These are phyloP conservation scores for Metschnikowia picachoensis DNA, from an alignment of 805 yeast species.

Conservation along the genomic window DNA sequence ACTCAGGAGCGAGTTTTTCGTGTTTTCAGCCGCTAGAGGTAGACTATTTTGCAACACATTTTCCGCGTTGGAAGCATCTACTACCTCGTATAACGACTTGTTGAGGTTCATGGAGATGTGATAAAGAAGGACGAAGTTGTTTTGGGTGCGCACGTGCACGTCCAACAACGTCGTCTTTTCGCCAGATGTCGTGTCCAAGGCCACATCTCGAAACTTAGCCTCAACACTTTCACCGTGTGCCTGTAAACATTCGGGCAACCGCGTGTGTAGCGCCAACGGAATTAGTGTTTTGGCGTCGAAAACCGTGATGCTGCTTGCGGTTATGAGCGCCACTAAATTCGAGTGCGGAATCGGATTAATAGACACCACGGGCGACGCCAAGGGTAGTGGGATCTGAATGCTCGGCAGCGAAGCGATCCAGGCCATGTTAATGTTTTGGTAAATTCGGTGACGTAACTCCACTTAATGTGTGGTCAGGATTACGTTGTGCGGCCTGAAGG, in stretches of 20 bases:
- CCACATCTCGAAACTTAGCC: slow-evolving; percentile 27
- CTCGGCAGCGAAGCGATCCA: slow-evolving; percentile 34
- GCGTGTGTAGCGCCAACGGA: slow-evolving; percentile 15
- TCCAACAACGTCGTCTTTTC: slow-evolving; percentile 18
- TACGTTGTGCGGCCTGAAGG: too few species aligned
- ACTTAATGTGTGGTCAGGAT: too few species aligned
- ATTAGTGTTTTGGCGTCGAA: slow-evolving; percentile 13
- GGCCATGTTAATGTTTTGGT: slow-evolving; percentile 22
- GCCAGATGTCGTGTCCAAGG: slow-evolving; percentile 33
- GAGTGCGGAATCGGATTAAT: slow-evolving; percentile 15
- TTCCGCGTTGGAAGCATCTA: slow-evolving; percentile 21
- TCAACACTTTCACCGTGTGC: slow-evolving; percentile 10
- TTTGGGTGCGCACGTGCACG: slow-evolving; percentile 14
- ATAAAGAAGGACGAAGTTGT: slow-evolving; percentile 13
- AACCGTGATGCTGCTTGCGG: slow-evolving; percentile 8
- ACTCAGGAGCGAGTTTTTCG: slow-evolving; percentile 25
- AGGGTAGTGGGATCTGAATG: slow-evolving; percentile 26
- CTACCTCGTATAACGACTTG: slow-evolving; percentile 32
- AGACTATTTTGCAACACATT: slow-evolving; percentile 32
- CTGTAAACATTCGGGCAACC: slow-evolving; percentile 13
- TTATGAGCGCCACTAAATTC: slow-evolving; percentile 12
- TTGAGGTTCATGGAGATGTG: slow-evolving; percentile 26
- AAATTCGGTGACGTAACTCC: not conserved
- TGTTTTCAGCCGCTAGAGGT: slow-evolving; percentile 28
- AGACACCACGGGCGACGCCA: slow-evolving; percentile 5